A percentile compares a stretch with the other conserved stretches of the same genome.
Evolutionary conservation across 805 yeast species (phyloP).

Genomic region (Kuraishia borneana): DNA sequence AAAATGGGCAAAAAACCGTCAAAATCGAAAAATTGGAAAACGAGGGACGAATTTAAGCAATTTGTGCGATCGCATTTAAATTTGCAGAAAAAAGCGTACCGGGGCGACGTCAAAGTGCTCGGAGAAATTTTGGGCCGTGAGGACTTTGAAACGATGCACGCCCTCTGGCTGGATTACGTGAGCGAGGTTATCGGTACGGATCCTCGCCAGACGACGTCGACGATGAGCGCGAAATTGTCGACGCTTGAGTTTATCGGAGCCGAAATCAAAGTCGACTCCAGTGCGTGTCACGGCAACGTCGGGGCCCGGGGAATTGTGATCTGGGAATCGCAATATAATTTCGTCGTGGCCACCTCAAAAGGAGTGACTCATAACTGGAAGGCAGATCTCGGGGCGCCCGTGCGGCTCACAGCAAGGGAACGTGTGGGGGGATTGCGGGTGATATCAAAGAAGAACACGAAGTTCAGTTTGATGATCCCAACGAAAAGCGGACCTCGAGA

Average conservation of each 20-base stretch:
- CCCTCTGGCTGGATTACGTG: conserved; percentile 69
- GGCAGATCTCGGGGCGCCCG: conserved; percentile 5
- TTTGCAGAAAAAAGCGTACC: conserved; percentile 24
- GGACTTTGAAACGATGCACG: conserved; percentile 41
- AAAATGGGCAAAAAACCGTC: conserved; percentile 9
- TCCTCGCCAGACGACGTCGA: conserved; percentile 16
- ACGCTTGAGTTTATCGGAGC: conserved; percentile 81
- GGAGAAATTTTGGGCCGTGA: conserved; percentile 24
- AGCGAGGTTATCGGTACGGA: conserved; percentile 30
- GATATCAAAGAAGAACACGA: conserved; percentile 56
- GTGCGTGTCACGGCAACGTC: conserved; percentile 43
- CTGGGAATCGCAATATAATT: conserved; percentile 73
- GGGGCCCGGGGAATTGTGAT: conserved; percentile 68
- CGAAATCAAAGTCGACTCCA: conserved; percentile 41
- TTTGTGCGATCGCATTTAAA: conserved; percentile 26
- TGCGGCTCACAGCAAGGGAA: conserved; percentile 10
- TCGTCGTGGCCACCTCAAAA: conserved; percentile 47
- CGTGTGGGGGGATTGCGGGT: conserved; percentile 53
- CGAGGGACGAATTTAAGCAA: conserved; percentile 28
- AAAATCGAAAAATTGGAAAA: conserved; percentile 10
- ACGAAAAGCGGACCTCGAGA: conserved; percentile 16
- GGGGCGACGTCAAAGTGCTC: conserved; percentile 12
- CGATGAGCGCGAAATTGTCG: conserved; percentile 46
- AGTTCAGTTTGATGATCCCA: conserved; percentile 44
- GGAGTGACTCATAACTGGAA: conserved; percentile 22